These are phyloP conservation scores for Calonectria pteridis DNA, from an alignment of 2,329 filamentous ascomycete genomes.

Conservation along the genomic window DNA sequence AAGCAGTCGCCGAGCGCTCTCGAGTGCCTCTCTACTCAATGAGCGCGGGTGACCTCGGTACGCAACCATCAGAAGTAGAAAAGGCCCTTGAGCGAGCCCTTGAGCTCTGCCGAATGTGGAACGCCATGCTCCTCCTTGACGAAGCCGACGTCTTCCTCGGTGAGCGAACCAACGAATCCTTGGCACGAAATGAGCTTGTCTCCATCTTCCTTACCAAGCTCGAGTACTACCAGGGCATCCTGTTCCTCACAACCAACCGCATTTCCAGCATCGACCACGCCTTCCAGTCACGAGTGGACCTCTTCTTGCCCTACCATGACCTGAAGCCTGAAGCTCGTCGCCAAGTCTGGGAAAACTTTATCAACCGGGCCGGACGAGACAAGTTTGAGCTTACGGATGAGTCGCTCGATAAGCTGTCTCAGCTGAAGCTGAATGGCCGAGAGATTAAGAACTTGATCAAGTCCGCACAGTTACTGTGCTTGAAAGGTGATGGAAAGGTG, in stretches of 20 bases:
- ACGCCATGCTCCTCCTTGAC: constrained; percentile 58
- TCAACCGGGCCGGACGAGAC: constrained; percentile 43
- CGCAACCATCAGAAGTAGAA: constrained; percentile 50
- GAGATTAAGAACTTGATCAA: constrained; percentile 64
- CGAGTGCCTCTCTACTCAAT: constrained; percentile 55
- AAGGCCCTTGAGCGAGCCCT: constrained; percentile 48
- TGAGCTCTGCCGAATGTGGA: constrained; percentile 60
- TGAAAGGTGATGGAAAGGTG: constrained; percentile 47
- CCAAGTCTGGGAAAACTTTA: constrained; percentile 53
- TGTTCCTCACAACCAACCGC: constrained; percentile 55
- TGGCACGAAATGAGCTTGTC: constrained; percentile 56
- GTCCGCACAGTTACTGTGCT: constrained; percentile 51
- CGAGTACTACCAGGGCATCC: constrained; percentile 54
- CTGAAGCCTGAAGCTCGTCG: constrained; percentile 44
- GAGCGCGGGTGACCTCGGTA: constrained; percentile 55
- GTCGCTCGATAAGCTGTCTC: constrained; percentile 50
- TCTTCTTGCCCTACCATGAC: constrained; percentile 47
- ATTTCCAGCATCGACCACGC: constrained; percentile 51
- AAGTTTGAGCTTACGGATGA: constrained; percentile 44
- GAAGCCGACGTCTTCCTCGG: constrained; percentile 59
- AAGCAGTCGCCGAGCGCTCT: constrained; percentile 53
- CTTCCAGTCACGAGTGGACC: constrained; percentile 53
- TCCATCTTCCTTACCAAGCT: constrained; percentile 49
- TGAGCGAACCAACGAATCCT: constrained; percentile 47
- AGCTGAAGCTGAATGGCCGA: constrained; percentile 58